Conservation (phyloP, 2,329 filamentous ascomycete genomes). For the Westerdykella aurantiaca region DNA sequence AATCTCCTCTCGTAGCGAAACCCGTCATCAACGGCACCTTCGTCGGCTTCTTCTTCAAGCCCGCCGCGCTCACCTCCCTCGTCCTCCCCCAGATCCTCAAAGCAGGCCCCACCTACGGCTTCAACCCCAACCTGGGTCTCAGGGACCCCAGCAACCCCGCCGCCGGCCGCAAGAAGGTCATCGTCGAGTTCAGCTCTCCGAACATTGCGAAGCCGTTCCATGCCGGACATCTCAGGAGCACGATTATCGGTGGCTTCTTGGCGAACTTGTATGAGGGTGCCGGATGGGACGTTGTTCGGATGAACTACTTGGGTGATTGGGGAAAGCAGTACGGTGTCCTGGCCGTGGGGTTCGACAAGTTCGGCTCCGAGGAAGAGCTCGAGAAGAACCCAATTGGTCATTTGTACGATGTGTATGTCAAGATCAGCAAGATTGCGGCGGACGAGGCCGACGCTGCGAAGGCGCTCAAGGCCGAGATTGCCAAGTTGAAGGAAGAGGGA, state of each 20-base stretch:
- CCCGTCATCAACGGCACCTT: conserved; percentile 63
- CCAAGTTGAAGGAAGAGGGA: conserved; percentile 37
- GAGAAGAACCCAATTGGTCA: conserved; percentile 72
- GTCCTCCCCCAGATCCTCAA: conserved; percentile 65
- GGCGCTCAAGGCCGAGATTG: conserved; percentile 44
- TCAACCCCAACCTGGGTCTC: conserved; percentile 54
- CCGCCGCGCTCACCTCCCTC: conserved; percentile 57
- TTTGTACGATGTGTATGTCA: conserved; percentile 74
- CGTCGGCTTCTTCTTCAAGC: conserved; percentile 74
- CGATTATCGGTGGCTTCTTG: conserved; percentile 69
- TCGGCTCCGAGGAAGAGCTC: conserved; percentile 67
- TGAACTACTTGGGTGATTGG: conserved; percentile 79
- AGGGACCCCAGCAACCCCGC: conserved; percentile 57
- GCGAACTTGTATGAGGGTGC: conserved; percentile 62
- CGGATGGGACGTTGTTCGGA: conserved; percentile 64
- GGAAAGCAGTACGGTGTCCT: conserved; percentile 68
- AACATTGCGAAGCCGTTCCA: conserved; percentile 78
- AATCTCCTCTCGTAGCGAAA: conserved; percentile 66
- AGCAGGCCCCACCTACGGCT: conserved; percentile 57
- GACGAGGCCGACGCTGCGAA: conserved; percentile 63
- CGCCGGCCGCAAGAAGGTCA: conserved; percentile 58
- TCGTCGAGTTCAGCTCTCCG: conserved; percentile 79
- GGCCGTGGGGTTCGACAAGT: conserved; percentile 68
- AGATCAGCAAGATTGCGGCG: conserved; percentile 59
- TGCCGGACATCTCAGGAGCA: conserved; percentile 67